Conservation (phyloP, 768 basidiomycete species). For the Strobilomyces dryophilus region DNA sequence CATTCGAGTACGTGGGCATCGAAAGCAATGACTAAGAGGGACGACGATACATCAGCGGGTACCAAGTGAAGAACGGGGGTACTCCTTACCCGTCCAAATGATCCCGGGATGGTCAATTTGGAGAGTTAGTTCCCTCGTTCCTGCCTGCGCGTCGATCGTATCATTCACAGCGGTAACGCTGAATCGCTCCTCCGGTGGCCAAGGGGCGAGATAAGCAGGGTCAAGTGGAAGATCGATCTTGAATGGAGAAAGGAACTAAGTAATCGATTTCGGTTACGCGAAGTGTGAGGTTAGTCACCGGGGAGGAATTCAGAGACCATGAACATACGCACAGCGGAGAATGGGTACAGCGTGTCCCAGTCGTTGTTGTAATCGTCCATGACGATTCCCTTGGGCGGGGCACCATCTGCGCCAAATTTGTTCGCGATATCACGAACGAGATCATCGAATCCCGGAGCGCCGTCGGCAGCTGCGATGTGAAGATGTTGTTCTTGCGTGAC, state of each 20-base stretch:
- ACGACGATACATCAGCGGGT: neutral
- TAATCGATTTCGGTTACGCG: neutral
- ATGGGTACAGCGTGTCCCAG: constrained; percentile 86
- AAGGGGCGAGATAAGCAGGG: constrained; percentile 48
- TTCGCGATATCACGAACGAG: constrained; percentile 60
- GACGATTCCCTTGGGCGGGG: constrained; percentile 40
- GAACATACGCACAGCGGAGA: constrained; percentile 53
- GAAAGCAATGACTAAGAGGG: constrained; percentile 69
- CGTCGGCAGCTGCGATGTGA: constrained; percentile 80
- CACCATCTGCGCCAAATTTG: constrained; percentile 49
- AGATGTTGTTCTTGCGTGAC: constrained; percentile 68
- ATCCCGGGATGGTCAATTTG: constrained; percentile 71
- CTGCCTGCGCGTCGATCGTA: constrained; percentile 47
- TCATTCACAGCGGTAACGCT: constrained; percentile 57
- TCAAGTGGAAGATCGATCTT: constrained; percentile 63
- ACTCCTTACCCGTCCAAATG: constrained; percentile 73
- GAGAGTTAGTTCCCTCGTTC: constrained; percentile 68
- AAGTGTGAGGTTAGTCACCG: neutral
- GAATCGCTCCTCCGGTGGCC: constrained; percentile 41
- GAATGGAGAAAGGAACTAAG: constrained; percentile 79
- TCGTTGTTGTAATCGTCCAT: constrained; percentile 81
- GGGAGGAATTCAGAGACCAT: neutral
- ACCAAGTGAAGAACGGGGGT: neutral
- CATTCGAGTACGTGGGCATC: constrained; percentile 86
- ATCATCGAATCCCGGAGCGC: constrained; percentile 66